phyloP scores from a whole-genome alignment of 495 filamentous ascomycete species.

The Trichoderma virens region DNA sequence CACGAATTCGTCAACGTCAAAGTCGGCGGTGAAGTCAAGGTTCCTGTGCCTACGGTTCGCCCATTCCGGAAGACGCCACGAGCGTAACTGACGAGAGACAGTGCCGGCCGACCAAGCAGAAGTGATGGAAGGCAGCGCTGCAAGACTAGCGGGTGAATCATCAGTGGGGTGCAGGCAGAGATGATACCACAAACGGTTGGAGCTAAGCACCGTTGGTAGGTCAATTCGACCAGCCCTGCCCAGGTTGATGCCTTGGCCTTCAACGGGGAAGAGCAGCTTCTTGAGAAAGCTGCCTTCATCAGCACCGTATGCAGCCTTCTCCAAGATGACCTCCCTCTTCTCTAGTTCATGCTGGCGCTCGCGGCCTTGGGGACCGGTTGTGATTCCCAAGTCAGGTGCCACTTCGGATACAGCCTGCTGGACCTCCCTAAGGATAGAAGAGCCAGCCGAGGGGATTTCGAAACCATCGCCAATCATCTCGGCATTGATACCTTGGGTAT shows the following conservation, averaged over 20 bases:
- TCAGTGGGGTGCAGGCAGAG: conserved; percentile 88
- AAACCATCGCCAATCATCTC: conserved; percentile 97
- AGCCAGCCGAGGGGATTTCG: conserved; percentile 55
- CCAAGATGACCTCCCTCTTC: conserved; percentile 70
- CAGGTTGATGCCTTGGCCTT: conserved; percentile 65
- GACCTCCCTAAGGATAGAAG: conserved; percentile 80
- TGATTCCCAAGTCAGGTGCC: conserved; percentile 76
- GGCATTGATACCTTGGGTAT: conserved; percentile 80
- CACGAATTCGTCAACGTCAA: conserved; percentile 87
- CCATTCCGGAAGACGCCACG: conserved; percentile 94
- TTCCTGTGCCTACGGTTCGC: conserved; percentile 84
- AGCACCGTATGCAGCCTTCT: conserved; percentile 74
- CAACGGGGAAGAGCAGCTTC: conserved; percentile 70
- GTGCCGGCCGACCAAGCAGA: conserved; percentile 84
- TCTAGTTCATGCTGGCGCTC: conserved; percentile 75
- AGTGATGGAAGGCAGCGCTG: conserved; percentile 49
- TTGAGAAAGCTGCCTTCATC: conserved; percentile 79
- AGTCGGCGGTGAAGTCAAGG: conserved; percentile 96
- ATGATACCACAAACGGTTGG: conserved; percentile 93
- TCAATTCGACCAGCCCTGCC: conserved; percentile 70
- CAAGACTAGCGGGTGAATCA: conserved; percentile 64
- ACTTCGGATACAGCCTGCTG: conserved; percentile 67
- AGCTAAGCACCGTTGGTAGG: conserved; percentile 57
- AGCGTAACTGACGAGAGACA: conserved; percentile 83
- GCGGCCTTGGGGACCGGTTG: conserved; percentile 50